These are phyloP conservation scores for Coniochaeta ligniaria DNA, from an alignment of 2,329 filamentous ascomycete species.

Conservation along the genomic window DNA sequence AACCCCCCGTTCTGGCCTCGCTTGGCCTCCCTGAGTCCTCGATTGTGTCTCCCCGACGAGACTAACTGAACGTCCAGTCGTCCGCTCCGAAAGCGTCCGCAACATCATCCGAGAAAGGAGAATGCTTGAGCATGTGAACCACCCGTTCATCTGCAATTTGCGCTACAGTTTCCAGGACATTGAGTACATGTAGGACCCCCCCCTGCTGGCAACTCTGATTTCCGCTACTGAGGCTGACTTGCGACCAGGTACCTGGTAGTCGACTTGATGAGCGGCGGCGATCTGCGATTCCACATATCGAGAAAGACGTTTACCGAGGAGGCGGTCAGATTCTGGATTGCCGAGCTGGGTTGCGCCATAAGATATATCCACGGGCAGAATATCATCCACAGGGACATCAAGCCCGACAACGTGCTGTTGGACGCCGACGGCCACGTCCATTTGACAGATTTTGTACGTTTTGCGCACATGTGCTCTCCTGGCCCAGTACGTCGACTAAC, in stretches of 20 bases:
- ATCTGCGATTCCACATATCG: constrained; percentile 95
- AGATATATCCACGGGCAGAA: constrained; percentile 79
- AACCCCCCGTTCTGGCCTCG: constrained; percentile 1
- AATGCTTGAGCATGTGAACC: constrained; percentile 97
- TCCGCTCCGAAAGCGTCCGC: constrained; percentile 93
- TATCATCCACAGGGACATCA: constrained; percentile 86
- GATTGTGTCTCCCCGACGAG: constrained; percentile 1
- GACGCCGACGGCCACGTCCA: constrained; percentile 92
- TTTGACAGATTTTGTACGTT: constrained; percentile 87
- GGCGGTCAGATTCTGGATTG: constrained; percentile 93
- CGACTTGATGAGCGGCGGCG: constrained; percentile 95
- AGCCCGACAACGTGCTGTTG: constrained; percentile 84
- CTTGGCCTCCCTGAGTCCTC: neutral
- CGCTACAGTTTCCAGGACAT: constrained; percentile 99
- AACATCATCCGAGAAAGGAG: constrained; percentile 96
- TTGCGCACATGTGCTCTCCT: neutral
- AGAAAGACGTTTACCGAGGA: constrained; percentile 98
- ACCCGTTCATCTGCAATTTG: constrained; percentile 96
- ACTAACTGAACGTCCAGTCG: constrained; percentile 50
- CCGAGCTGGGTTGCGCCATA: constrained; percentile 85
- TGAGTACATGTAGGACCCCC: constrained; percentile 75
- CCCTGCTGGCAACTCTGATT: neutral
- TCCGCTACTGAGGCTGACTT: constrained; percentile 19
- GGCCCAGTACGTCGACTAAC: constrained; percentile 17
- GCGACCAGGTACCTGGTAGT: constrained; percentile 90